Conservation (phyloP, 2,329 filamentous ascomycete species). For the Aureobasidium sp. region DNA sequence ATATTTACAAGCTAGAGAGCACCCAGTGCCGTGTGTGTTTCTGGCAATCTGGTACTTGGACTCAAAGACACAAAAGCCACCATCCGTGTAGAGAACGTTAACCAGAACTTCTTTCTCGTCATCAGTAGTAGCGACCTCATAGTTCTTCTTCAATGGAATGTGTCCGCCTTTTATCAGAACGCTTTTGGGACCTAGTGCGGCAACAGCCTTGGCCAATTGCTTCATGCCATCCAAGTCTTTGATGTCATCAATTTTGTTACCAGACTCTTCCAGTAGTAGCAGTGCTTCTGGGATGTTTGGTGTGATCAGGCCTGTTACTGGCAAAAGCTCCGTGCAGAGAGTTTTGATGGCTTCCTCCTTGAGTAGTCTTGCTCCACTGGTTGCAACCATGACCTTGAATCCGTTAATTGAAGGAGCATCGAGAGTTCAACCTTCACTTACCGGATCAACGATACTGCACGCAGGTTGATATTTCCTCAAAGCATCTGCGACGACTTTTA, state of each 20-base stretch:
- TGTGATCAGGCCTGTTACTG: conserved; percentile 61
- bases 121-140: conserved; percentile 50
- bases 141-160: conserved; percentile 63
- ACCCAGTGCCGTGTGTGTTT: conserved; percentile 92
- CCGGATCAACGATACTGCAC: conserved; percentile 66
- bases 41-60: conserved; percentile 63
- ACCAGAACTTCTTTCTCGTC: conserved; percentile 61
- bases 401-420: not conserved
- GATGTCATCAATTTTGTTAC: conserved; percentile 42
- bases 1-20: conserved; percentile 74
- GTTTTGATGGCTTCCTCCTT: conserved; percentile 56
- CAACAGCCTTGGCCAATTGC: conserved; percentile 58
- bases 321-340: conserved; percentile 55
- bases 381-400: conserved; percentile 80
- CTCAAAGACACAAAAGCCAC: conserved; percentile 53
- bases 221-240: conserved; percentile 60
- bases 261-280: conserved; percentile 53
- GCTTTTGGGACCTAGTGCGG: conserved; percentile 64
- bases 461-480: conserved; percentile 52
- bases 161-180: conserved; percentile 90
- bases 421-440: conserved; percentile 35
- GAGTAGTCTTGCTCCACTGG: conserved; percentile 65
- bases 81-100: conserved; percentile 64
- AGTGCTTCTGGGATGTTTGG: conserved; percentile 72
- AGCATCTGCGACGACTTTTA: conserved; percentile 60